Percentiles rank a stretch among this genome's conserved stretches.
These are phyloP conservation scores for Botrytis fabae DNA, from an alignment of 2,329 filamentous ascomycete species.

Conservation along the genomic window DNA sequence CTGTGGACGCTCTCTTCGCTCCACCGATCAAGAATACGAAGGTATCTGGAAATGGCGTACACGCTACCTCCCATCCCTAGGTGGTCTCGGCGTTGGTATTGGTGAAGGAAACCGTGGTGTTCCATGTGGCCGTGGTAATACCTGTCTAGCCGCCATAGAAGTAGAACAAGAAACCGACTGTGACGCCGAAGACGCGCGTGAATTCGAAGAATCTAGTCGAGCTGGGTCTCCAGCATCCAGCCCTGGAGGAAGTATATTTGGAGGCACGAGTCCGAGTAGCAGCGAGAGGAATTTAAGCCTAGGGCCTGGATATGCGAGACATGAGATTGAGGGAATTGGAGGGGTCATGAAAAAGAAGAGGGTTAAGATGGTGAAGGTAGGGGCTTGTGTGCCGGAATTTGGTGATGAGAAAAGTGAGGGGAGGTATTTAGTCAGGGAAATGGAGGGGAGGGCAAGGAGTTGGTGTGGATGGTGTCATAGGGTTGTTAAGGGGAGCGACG, in stretches of 20 bases:
- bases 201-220: slow-evolving; percentile 32
- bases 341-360: slow-evolving; percentile 84
- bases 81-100: slow-evolving; percentile 80
- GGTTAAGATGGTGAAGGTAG: slow-evolving; percentile 79
- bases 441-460: slow-evolving; percentile 66
- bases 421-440: slow-evolving; percentile 69
- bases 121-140: slow-evolving; percentile 75
- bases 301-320: slow-evolving; percentile 74
- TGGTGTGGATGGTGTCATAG: slow-evolving; percentile 94
- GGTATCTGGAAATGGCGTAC: slow-evolving; percentile 86
- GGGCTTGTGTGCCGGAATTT: slow-evolving; percentile 82
- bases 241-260: slow-evolving; percentile 24
- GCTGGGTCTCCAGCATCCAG: slow-evolving; percentile 31
- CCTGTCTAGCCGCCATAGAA: slow-evolving; percentile 73
- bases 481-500: slow-evolving; percentile 62
- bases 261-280: slow-evolving; percentile 24
- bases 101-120: slow-evolving; percentile 87
- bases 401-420: slow-evolving; percentile 72
- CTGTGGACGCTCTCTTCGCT: slow-evolving; percentile 72
- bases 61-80: slow-evolving; percentile 78
- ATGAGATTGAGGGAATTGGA: slow-evolving; percentile 90
- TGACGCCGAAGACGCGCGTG: slow-evolving; percentile 70
- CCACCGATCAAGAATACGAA: slow-evolving; percentile 59
- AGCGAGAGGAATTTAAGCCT: slow-evolving; percentile 39
- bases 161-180: slow-evolving; percentile 85